Conservation (phyloP, 2,329 filamentous ascomycete species). For the Colletotrichum siamense region DNA sequence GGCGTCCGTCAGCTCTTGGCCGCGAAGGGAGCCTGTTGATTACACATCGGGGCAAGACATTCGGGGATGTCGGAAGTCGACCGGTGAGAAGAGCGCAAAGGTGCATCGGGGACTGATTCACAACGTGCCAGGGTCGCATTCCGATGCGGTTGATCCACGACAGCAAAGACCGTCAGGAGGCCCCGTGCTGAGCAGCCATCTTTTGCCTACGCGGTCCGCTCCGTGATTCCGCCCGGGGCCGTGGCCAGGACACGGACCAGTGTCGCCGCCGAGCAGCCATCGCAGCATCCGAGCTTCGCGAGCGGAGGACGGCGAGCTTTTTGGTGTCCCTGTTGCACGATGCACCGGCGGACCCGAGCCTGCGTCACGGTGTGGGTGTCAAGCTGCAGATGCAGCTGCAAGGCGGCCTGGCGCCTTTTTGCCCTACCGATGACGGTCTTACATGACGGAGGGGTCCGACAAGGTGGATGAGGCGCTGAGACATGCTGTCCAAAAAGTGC, state of each 20-base stretch:
- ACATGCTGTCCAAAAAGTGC: not conserved
- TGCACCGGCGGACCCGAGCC: not conserved
- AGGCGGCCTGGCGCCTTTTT: not conserved
- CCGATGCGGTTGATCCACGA: slow-evolving; percentile 8
- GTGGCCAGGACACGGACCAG: slow-evolving; percentile 16
- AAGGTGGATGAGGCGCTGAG: not conserved
- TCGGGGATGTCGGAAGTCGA: not conserved
- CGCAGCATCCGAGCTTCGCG: not conserved
- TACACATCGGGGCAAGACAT: not conserved
- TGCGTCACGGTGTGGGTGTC: not conserved
- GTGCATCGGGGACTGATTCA: not conserved
- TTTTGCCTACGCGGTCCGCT: slow-evolving; percentile 5
- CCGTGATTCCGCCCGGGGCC: slow-evolving; percentile 6
- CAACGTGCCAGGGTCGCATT: slow-evolving; percentile 9
- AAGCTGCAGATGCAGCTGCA: not conserved
- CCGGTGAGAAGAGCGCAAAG: not conserved
- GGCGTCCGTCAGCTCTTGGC: not conserved
- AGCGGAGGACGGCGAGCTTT: not conserved
- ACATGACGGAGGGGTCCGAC: not conserved
- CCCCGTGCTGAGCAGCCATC: not conserved
- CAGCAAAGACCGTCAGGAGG: slow-evolving; percentile 17
- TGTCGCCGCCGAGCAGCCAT: not conserved
- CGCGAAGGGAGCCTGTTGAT: not conserved
- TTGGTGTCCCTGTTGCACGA: not conserved
- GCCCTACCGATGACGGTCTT: not conserved